Evolutionary conservation across 257 asterid species (phyloP).

Genomic region (Solanum peruvianum): DNA sequence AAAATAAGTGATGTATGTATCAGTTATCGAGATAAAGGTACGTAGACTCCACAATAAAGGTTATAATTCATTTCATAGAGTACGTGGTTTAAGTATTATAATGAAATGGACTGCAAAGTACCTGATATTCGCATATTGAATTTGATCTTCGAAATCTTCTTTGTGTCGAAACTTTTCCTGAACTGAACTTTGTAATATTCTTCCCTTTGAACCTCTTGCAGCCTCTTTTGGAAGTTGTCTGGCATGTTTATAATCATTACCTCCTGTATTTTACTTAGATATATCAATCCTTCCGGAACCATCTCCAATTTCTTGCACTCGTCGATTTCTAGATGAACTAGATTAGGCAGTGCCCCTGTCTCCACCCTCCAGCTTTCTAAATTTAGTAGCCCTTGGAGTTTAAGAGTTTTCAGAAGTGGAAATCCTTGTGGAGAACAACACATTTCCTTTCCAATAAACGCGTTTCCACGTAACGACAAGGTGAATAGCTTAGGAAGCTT

Average conservation of each 20-base stretch:
- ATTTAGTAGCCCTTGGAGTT: constrained; percentile 15
- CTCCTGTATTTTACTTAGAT: constrained; percentile 20
- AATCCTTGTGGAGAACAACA: constrained; percentile 26
- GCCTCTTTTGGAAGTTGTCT: constrained; percentile 23
- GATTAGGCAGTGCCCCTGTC: constrained; percentile 34
- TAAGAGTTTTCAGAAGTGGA: constrained; percentile 21
- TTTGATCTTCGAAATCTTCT: background rate
- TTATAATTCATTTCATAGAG: background rate
- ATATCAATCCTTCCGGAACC: constrained; percentile 33
- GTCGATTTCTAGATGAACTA: constrained; percentile 21
- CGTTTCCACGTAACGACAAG: constrained; percentile 23
- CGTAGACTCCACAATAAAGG: background rate
- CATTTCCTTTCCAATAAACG: constrained; percentile 22
- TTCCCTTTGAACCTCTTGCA: constrained; percentile 25
- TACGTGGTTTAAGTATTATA: background rate
- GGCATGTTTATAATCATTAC: constrained; percentile 17
- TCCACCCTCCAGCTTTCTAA: constrained; percentile 33
- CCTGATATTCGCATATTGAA: constrained; percentile 19
- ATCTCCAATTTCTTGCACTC: constrained; percentile 24
- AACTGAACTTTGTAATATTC: constrained; percentile 20
- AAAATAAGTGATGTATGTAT: background rate
- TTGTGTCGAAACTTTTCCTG: constrained; percentile 16
- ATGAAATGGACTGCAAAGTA: background rate
- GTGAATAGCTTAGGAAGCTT: constrained; percentile 20
- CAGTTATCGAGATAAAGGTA: background rate